phyloP scores from a whole-genome alignment of 2,329 filamentous ascomycete genomes.

The Ophiostoma ulmi region DNA sequence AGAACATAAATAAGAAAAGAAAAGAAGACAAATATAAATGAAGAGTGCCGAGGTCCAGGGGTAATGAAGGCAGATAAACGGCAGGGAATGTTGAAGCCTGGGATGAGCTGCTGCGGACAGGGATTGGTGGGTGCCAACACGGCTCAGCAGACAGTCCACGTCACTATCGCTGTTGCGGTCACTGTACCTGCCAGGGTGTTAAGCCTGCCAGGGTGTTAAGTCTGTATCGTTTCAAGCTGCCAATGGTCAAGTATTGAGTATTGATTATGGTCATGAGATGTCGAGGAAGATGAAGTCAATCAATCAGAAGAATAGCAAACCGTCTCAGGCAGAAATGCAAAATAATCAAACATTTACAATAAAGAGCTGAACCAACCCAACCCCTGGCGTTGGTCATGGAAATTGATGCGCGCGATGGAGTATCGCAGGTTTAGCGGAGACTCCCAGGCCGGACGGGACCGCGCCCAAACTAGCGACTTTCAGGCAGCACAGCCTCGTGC shows the following conservation, averaged over 20 bases:
- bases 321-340: neutral
- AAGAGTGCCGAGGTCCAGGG: neutral
- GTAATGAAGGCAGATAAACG: neutral
- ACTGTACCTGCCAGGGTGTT: neutral
- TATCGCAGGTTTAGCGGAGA: neutral
- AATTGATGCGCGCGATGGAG: neutral
- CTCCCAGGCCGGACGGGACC: neutral
- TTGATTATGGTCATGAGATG: too few species aligned
- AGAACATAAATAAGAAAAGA: neutral
- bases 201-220: neutral
- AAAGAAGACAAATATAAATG: neutral
- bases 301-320: neutral
- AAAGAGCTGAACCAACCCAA: neutral
- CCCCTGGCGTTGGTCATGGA: neutral
- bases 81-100: neutral
- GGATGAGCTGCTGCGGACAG: neutral
- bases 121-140: neutral
- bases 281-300: neutral
- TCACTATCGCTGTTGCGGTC: neutral
- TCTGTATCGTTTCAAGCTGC: neutral
- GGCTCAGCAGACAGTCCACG: neutral
- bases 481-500: constrained; percentile 13
- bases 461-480: neutral
- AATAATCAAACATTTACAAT: neutral
- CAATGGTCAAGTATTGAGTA: too few species aligned